These are phyloP conservation scores for Oryza punctata DNA, from an alignment of 176 grass and related monocot genomes.

Conservation along the genomic window DNA sequence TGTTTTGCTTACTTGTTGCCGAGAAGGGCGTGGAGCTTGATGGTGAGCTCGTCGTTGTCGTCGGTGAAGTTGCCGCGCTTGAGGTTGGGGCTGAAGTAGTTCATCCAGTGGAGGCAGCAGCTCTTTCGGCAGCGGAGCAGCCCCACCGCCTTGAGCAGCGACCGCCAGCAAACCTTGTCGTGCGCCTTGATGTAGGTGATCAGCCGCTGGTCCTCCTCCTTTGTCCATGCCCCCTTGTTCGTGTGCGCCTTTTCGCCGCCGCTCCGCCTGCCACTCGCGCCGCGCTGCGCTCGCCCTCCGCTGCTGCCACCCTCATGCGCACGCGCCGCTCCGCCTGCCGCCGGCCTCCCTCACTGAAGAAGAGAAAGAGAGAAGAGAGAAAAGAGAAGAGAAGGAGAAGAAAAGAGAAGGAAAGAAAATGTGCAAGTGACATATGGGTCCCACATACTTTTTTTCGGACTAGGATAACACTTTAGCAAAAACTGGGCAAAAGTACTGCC, in stretches of 20 bases:
- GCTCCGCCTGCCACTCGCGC: too few relatives aligned
- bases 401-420: too few relatives aligned
- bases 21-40: conserved; percentile 78
- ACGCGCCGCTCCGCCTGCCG: too few relatives aligned
- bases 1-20: conserved; percentile 99
- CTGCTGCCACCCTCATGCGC: too few relatives aligned
- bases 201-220: conserved; percentile 82
- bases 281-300: too few relatives aligned
- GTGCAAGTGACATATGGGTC: too few relatives aligned
- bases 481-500: too few relatives aligned
- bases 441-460: too few relatives aligned
- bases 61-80: conserved; percentile 89
- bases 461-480: too few relatives aligned
- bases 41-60: conserved; percentile 81
- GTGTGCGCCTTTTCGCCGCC: conserved; percentile 91
- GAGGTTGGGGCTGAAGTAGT: conserved; percentile 91
- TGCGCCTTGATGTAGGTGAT: conserved; percentile 76
- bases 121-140: conserved; percentile 90
- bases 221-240: conserved; percentile 90
- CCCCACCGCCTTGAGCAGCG: conserved; percentile 76
- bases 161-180: conserved; percentile 79
- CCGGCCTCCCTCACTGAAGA: too few relatives aligned
- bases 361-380: too few relatives aligned
- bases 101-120: conserved; percentile 92
- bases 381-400: too few relatives aligned